phyloP scores from a whole-genome alignment of 2,329 filamentous ascomycete species.

The Xylaria sp. region DNA sequence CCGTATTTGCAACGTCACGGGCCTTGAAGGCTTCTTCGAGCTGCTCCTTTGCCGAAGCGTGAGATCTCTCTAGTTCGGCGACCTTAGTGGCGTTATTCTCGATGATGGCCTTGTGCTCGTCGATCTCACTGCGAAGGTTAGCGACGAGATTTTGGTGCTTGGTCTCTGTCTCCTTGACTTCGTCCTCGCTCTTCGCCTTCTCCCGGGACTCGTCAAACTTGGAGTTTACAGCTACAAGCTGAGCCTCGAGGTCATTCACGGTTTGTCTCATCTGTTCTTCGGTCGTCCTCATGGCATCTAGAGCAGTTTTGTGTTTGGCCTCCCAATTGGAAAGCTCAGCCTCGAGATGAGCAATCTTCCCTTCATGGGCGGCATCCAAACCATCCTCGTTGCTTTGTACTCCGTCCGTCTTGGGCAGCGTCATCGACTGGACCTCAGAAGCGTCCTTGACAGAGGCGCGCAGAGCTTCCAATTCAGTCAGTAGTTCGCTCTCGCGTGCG shows the following conservation, averaged over 20 bases:
- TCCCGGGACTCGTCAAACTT: constrained; percentile 50
- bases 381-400: constrained; percentile 39
- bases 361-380: constrained; percentile 48
- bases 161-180: constrained; percentile 52
- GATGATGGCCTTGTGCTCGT: constrained; percentile 78
- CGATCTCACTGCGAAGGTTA: constrained; percentile 72
- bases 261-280: constrained; percentile 74
- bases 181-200: constrained; percentile 42
- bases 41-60: constrained; percentile 66
- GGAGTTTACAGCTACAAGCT: constrained; percentile 57
- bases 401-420: constrained; percentile 22
- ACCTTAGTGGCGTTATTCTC: constrained; percentile 70
- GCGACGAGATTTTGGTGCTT: constrained; percentile 64
- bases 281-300: constrained; percentile 71
- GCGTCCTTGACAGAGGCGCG: constrained; percentile 55
- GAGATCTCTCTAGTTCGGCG: constrained; percentile 72
- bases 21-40: constrained; percentile 67
- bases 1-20: constrained; percentile 54
- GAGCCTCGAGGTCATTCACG: constrained; percentile 71
- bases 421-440: constrained; percentile 19
- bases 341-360: constrained; percentile 68
- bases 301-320: constrained; percentile 69
- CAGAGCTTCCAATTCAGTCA: constrained; percentile 70
- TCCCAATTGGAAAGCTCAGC: constrained; percentile 76
- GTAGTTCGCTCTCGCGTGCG: constrained; percentile 74